These are phyloP conservation scores for Apiospora pterosperma DNA, from an alignment of 2,329 filamentous ascomycete species.

Conservation along the genomic window DNA sequence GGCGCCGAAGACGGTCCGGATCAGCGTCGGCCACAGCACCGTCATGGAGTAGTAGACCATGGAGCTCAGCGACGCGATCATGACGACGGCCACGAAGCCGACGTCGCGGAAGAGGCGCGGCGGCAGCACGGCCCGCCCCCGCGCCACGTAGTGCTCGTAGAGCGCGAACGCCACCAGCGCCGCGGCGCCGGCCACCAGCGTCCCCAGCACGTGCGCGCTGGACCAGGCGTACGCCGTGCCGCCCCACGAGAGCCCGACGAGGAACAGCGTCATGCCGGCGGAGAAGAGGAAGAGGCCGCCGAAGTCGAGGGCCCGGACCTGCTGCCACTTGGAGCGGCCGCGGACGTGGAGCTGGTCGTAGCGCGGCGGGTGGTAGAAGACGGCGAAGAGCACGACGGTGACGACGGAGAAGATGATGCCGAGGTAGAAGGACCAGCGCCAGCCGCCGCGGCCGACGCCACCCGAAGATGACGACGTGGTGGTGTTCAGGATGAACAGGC, in stretches of 20 bases:
- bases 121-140: conserved; percentile 34
- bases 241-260: conserved; percentile 42
- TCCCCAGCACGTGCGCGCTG: conserved; percentile 32
- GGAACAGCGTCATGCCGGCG: conserved; percentile 36
- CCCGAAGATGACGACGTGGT: conserved; percentile 10
- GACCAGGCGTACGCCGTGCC: conserved; percentile 40
- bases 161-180: conserved; percentile 32
- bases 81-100: conserved; percentile 35
- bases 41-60: conserved; percentile 44
- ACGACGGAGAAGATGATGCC: conserved; percentile 40
- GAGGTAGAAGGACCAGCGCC: conserved; percentile 49
- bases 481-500: conserved; percentile 40
- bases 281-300: conserved; percentile 40
- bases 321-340: conserved; percentile 32
- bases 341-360: conserved; percentile 38
- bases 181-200: conserved; percentile 34
- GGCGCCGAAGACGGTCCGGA: conserved; percentile 36
- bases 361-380: conserved; percentile 45
- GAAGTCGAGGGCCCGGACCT: conserved; percentile 42
- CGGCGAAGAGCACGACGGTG: conserved; percentile 34
- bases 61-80: conserved; percentile 35
- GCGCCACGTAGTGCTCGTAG: conserved; percentile 33
- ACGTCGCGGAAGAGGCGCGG: conserved; percentile 38
- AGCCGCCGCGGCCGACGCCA: conserved; percentile 19
- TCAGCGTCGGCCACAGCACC: conserved; percentile 41